Evolutionary conservation across 768 basidiomycete species (phyloP).

Genomic region (Panus rudis): DNA sequence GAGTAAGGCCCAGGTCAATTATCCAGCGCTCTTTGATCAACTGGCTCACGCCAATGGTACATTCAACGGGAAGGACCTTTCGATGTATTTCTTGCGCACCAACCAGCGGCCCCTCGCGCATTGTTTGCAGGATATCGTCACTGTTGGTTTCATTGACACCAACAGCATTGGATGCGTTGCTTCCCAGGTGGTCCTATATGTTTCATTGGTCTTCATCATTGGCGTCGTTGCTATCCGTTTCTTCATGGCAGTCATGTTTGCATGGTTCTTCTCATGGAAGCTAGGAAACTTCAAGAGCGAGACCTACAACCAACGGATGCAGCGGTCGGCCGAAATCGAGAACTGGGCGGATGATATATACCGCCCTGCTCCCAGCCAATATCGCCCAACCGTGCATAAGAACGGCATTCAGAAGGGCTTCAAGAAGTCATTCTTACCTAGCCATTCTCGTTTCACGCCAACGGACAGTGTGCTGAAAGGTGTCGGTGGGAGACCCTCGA

Average conservation of each 20-base stretch:
- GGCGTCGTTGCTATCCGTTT: slow-evolving; percentile 95
- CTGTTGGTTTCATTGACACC: slow-evolving; percentile 91
- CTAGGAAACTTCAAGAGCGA: slow-evolving; percentile 91
- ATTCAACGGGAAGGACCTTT: slow-evolving; percentile 78
- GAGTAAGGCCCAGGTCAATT: slow-evolving; percentile 68
- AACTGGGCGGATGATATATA: slow-evolving; percentile 96
- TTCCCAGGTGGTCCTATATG: slow-evolving; percentile 87
- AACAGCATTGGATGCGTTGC: slow-evolving; percentile 94
- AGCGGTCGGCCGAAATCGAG: slow-evolving; percentile 85
- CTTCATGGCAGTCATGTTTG: slow-evolving; percentile 92
- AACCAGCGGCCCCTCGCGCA: slow-evolving; percentile 60
- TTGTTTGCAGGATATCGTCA: slow-evolving; percentile 82
- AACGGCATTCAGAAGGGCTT: slow-evolving; percentile 51
- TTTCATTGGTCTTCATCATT: slow-evolving; percentile 94
- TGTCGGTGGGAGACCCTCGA: slow-evolving; percentile 41
- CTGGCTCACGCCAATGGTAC: slow-evolving; percentile 64
- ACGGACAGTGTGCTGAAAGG: slow-evolving; percentile 53
- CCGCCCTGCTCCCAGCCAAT: slow-evolving; percentile 82
- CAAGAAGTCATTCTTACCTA: slow-evolving; percentile 58
- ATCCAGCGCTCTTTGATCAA: slow-evolving; percentile 76
- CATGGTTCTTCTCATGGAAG: slow-evolving; percentile 97
- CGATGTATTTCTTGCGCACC: slow-evolving; percentile 75
- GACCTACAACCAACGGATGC: slow-evolving; percentile 88
- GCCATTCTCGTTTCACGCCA: slow-evolving; percentile 69
- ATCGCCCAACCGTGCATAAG: slow-evolving; percentile 84